Conservation (phyloP, 2,329 filamentous ascomycete genomes). For the Aspergillus fumigatus region DNA sequence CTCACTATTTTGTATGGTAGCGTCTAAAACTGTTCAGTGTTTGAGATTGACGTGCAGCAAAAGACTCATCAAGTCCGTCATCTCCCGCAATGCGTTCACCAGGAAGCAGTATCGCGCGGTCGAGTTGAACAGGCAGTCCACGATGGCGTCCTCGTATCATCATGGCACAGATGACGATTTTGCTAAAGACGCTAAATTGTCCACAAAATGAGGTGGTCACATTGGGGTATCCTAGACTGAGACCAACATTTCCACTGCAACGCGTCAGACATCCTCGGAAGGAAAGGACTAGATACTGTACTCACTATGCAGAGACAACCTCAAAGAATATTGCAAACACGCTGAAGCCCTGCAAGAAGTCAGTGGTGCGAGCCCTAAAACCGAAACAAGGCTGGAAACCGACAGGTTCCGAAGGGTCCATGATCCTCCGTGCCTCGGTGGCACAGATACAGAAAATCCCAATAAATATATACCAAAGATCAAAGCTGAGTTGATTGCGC, state of each 20-base stretch:
- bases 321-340: constrained; percentile 53
- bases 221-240: constrained; percentile 29
- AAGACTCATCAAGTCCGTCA: constrained; percentile 1
- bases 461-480: constrained; percentile 61
- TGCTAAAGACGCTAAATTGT: constrained; percentile 47
- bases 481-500: constrained; percentile 60
- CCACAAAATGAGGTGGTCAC: constrained; percentile 35
- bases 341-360: constrained; percentile 36
- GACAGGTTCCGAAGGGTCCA: constrained; percentile 23
- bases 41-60: neutral
- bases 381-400: constrained; percentile 1
- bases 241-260: constrained; percentile 30
- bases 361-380: neutral
- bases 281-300: neutral
- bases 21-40: neutral
- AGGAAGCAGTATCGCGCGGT: constrained; percentile 39
- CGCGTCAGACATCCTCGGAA: constrained; percentile 3
- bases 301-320: constrained; percentile 38
- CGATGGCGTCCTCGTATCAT: constrained; percentile 55
- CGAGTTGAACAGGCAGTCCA: constrained; percentile 52
- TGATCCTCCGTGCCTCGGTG: constrained; percentile 45
- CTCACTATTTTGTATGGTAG: constrained; percentile 6
- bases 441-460: constrained; percentile 55
- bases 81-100: constrained; percentile 17
- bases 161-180: constrained; percentile 51